A percentile compares a stretch with the other conserved stretches of the same genome.
Conservation (phyloP, 139 green algal species). For the Gonium pectorale region DNA sequence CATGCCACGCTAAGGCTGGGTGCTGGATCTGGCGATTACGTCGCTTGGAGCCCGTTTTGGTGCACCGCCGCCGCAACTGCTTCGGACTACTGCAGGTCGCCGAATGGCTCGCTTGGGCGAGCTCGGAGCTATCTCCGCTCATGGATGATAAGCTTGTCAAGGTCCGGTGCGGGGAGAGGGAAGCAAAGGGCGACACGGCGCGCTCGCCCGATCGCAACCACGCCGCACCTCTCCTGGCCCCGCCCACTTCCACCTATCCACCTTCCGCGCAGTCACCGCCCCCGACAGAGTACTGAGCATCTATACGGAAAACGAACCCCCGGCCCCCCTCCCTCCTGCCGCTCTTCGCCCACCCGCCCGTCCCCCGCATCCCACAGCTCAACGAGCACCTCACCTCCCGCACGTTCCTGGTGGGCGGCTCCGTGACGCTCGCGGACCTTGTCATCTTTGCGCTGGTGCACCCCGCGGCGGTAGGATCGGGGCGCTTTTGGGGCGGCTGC, state of each 20-base stretch:
- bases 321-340: not conserved
- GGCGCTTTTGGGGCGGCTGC: too few relatives aligned
- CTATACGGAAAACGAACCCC: too few relatives aligned
- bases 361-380: constrained; percentile 6
- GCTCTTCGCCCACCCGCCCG: not conserved
- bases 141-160: constrained; percentile 61
- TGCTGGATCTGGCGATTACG: too few relatives aligned
- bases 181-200: too few relatives aligned
- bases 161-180: too few relatives aligned
- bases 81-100: constrained; percentile 49
- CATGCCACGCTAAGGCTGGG: too few relatives aligned
- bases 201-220: too few relatives aligned
- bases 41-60: too few relatives aligned
- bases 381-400: constrained; percentile 52
- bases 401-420: constrained; percentile 54
- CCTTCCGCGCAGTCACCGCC: too few relatives aligned
- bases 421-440: constrained; percentile 64
- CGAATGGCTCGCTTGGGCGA: constrained; percentile 58
- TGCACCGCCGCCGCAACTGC: constrained; percentile 7
- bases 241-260: too few relatives aligned
- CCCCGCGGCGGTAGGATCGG: constrained; percentile 52
- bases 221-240: too few relatives aligned
- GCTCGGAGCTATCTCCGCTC: constrained; percentile 50
- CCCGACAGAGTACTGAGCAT: too few relatives aligned
- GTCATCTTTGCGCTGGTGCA: constrained; percentile 61